phyloP scores from a whole-genome alignment of 352 stramenopile genomes.

The Pythium myriotylum region DNA sequence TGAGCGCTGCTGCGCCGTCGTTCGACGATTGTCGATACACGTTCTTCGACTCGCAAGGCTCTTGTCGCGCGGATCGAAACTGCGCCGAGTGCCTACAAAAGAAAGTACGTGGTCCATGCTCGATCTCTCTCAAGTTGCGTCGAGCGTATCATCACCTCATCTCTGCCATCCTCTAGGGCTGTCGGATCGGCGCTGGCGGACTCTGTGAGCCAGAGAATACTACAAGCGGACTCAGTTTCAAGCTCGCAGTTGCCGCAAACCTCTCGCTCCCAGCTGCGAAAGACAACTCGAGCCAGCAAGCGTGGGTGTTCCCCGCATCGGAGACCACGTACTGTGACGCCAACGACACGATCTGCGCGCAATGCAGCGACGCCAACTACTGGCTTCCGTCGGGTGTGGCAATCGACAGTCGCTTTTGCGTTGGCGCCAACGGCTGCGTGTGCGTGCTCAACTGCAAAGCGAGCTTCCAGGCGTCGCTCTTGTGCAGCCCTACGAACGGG shows the following conservation, averaged over 20 bases:
- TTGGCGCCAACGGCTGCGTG: slow-evolving; percentile 11
- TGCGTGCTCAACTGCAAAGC: slow-evolving; percentile 16
- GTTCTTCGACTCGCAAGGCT: neutral
- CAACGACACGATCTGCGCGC: slow-evolving; percentile 13
- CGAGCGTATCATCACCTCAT: neutral
- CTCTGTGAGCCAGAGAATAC: slow-evolving; percentile 9
- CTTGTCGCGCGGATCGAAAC: slow-evolving; percentile 6
- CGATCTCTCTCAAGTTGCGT: no score
- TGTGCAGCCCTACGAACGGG: neutral
- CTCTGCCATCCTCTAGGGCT: slow-evolving; percentile 1
- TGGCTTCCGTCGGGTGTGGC: neutral
- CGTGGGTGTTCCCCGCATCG: slow-evolving; percentile 11
- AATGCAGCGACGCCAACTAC: slow-evolving; percentile 9
- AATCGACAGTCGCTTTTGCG: slow-evolving; percentile 22
- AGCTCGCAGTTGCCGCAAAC: neutral
- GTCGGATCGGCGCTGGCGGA: slow-evolving; percentile 3
- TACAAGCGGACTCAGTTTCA: slow-evolving; percentile 1
- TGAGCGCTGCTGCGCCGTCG: neutral
- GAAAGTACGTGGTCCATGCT: no score
- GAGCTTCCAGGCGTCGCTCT: neutral
- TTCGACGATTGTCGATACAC: slow-evolving; percentile 3
- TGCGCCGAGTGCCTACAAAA: slow-evolving; percentile 1
- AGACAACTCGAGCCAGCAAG: neutral
- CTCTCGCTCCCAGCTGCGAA: neutral
- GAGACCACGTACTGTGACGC: slow-evolving; percentile 8